Base-by-base conservation (phyloP, 2,329 filamentous ascomycete genomes). In the Penicillium nordicum region DNA sequence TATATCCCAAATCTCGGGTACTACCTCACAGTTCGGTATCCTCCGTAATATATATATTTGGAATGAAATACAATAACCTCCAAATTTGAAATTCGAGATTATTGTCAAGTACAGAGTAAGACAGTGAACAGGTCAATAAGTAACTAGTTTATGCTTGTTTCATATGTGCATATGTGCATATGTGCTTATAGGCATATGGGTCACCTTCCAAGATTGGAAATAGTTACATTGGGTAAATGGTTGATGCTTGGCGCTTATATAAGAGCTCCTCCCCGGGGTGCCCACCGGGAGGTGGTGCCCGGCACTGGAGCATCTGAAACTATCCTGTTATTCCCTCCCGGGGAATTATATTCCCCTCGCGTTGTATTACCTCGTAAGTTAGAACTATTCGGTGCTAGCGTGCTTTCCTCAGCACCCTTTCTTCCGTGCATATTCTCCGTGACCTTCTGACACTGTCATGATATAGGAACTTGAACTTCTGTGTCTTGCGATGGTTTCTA, bases 401-500 rank as follows among this genome's bases (percentile, higher is more conserved):
- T 34, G 3, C 5, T 25, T 32, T 29, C 12, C 10, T 27, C 14
- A 21, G 8, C 1, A 30, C 56, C 50, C 43, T 51, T 46, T 44
- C 23, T 44, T 44, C 9, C 46, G 34, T 25, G 27, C 40, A 37
- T 44, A 42, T 27, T 46, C 52, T 45, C 38, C 40, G 21, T 21
- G 21, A 34, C 21, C 16, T 14, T 50, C 52, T 57, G 37, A 58
- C 55, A 44, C 34, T 55, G 11, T 45, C 42, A 36, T 50, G 12
- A 32, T 40, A 23, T 48, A 52, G 48, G n/a, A 45, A 45, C 16
- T 45, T 34, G 21, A 21, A 21, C 21, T 21, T 21, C 18, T 37
- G 29, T 44, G 48, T 32, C 58, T 57, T 62, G 64, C 58, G 59
- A 66, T 65, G 64, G 43, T 65, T 61, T 52, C 51, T 42, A 48